phyloP scores from a whole-genome alignment of 148 eudicot species.

The Amaranthus hypochondriacus region DNA sequence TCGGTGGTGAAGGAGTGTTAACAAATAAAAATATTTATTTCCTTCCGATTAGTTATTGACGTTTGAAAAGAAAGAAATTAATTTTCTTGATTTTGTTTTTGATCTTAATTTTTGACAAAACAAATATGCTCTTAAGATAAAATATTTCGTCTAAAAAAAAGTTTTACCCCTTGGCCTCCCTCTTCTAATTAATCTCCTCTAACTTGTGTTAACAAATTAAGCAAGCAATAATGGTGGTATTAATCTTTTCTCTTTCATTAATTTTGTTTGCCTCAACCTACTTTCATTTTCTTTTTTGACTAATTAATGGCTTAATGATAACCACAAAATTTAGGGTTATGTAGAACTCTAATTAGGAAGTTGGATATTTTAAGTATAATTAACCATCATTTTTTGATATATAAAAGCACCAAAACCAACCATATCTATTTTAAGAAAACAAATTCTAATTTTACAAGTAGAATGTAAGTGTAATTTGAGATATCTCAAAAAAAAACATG shows the following conservation, averaged over 20 bases:
- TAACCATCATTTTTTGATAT: background rate
- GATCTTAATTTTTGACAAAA: background rate
- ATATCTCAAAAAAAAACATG: too few relatives aligned
- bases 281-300: background rate
- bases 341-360: background rate
- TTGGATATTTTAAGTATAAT: background rate
- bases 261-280: background rate
- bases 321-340: constrained; percentile 20
- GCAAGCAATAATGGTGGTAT: background rate
- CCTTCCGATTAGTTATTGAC: too few relatives aligned
- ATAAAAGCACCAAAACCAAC: background rate
- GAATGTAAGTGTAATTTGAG: too few relatives aligned
- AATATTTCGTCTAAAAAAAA: background rate
- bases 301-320: constrained; percentile 1
- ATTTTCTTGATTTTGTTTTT: constrained; percentile 2
- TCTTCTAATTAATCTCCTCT: constrained; percentile 22
- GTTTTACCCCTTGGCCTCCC: constrained; percentile 26
- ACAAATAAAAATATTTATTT: too few relatives aligned
- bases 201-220: background rate
- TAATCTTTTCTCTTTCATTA: constrained; percentile 15
- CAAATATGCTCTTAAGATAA: constrained; percentile 13
- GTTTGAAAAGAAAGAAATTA: too few relatives aligned
- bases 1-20: too few relatives aligned
- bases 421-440: too few relatives aligned
- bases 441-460: too few relatives aligned